phyloP scores from a whole-genome alignment of 177 flowering plant species.

The Vitis hybrid region DNA sequence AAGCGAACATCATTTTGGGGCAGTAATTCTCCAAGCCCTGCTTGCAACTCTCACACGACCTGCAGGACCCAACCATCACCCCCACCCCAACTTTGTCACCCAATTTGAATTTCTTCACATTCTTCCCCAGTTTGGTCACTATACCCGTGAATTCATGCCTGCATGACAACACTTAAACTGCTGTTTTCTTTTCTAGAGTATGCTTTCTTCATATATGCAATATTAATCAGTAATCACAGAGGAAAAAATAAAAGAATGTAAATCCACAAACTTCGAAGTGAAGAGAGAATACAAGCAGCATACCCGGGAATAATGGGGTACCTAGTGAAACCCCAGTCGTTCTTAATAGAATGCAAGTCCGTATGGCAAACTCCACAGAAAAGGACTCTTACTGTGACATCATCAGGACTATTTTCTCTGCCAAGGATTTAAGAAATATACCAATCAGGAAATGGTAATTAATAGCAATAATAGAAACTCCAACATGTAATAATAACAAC shows the following conservation, averaged over 20 bases:
- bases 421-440: neutral
- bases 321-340: constrained; percentile 44
- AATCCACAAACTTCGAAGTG: neutral
- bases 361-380: constrained; percentile 55
- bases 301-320: constrained; percentile 52
- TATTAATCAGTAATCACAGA: too few relatives aligned
- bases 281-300: constrained; percentile 2
- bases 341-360: constrained; percentile 34
- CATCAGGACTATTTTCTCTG: constrained; percentile 45
- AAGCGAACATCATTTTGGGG: constrained; percentile 21
- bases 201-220: too few relatives aligned
- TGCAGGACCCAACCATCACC: constrained; percentile 31
- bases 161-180: neutral
- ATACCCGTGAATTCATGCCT: constrained; percentile 37
- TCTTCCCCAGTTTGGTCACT: constrained; percentile 27
- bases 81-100: constrained; percentile 40
- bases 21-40: constrained; percentile 41
- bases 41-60: constrained; percentile 31
- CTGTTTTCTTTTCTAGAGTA: too few relatives aligned
- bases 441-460: neutral
- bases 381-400: constrained; percentile 40
- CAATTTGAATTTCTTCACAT: constrained; percentile 32
- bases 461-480: neutral
- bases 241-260: neutral
- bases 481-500: neutral